phyloP scores from a whole-genome alignment of 176 grass and related monocot genomes.

The Tillandsia leiboldiana region DNA sequence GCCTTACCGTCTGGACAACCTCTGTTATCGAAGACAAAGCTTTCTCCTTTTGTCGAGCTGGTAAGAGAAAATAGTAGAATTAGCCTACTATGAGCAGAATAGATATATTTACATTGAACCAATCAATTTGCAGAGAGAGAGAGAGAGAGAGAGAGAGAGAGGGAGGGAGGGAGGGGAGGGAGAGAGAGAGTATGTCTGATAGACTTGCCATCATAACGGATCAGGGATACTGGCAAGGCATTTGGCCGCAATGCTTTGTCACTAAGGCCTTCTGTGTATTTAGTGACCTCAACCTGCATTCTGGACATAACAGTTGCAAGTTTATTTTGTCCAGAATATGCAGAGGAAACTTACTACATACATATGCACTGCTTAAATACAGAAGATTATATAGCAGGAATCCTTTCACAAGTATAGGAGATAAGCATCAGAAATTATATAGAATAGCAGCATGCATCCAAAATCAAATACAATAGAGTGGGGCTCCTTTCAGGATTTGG shows the following conservation, averaged over 20 bases:
- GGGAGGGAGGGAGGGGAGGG: neutral
- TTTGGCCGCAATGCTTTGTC: slow-evolving; percentile 86
- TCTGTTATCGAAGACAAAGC: slow-evolving; percentile 82
- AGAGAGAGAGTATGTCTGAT: neutral
- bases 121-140: too few relatives aligned
- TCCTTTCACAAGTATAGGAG: neutral
- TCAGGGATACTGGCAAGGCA: slow-evolving; percentile 88
- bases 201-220: slow-evolving; percentile 76
- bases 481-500: too few relatives aligned
- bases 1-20: slow-evolving; percentile 84
- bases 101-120: neutral
- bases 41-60: slow-evolving; percentile 86
- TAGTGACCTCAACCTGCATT: slow-evolving; percentile 99
- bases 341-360: neutral
- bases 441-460: neutral
- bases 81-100: neutral
- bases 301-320: slow-evolving; percentile 24
- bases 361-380: neutral
- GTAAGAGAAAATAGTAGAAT: neutral
- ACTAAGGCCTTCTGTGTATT: slow-evolving; percentile 90
- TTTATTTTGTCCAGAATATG: neutral
- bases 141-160: neutral
- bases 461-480: neutral
- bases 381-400: neutral
- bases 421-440: neutral